Base-by-base conservation (phyloP, 805 yeast species). In the Saccharomycopsis schoenii region DNA sequence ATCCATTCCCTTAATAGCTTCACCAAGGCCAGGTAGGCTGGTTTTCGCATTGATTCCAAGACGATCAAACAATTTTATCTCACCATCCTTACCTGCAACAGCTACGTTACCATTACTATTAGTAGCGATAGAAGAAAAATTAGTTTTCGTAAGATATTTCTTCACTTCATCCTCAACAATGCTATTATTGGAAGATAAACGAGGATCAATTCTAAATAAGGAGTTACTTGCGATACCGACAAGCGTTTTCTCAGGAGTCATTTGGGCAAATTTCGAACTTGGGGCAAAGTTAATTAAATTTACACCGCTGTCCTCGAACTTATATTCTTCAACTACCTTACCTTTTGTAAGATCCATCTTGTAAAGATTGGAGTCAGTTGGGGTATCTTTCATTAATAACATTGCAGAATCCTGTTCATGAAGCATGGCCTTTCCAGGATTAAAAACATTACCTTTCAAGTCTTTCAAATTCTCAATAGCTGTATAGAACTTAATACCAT, bases 291-390 rank as follows among this genome's bases (percentile, higher is more conserved):
- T 77, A 17, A 80, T 80, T 36, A 85, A 76, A 19, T 83, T 76
- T 8, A 77, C 64, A 29, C 73, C 73, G 19, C 71, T 76, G 58
- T 80, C 79, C 24, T 70, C 67, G 21, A 87, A 77, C 41, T 79
- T 74, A 94, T 96, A 91, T 69, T 89, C 94, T 69, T 91, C 97
- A n/a, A 91, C 86, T 59, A 91, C 79, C 68, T 84, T 77, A 14
- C 97, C 97, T 61, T 83, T 79, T 68, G 82, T 87, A 57, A 91
- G 72, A 73, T 91, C 97, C 90, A 90, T 81, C 66, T 83, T 81
- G 73, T 79, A 88, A 56, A 91, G 70, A 37, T 75, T 77, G 52
- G 77, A 73, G 24, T 68, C 68, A 50, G 77, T 73, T 3, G 71
- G 68, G 1, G 77, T 74, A 68, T 82, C 84, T 67, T 86, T 89